phyloP scores from a whole-genome alignment of 1,139 yeast species.

The Kodamaea alishanica region DNA sequence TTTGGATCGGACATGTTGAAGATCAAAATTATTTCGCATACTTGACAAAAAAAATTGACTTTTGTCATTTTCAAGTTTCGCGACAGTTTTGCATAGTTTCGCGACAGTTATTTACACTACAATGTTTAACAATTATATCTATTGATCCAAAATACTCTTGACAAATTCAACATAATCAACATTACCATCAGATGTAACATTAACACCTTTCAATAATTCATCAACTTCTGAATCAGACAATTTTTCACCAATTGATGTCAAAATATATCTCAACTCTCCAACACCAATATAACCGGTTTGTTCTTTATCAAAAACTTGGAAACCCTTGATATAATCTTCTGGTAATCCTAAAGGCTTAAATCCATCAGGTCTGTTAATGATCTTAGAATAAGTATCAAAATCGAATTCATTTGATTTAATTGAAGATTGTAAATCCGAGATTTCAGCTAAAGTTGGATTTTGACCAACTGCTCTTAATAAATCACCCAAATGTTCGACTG shows the following conservation, averaged over 20 bases:
- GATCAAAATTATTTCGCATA: too few species aligned
- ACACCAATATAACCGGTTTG: constrained; percentile 94
- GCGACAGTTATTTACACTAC: too few species aligned
- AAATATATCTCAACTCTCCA: constrained; percentile 91
- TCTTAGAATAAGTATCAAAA: constrained; percentile 72
- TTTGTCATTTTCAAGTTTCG: too few species aligned
- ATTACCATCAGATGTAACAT: constrained; percentile 88
- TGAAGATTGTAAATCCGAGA: constrained; percentile 63
- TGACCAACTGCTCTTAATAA: constrained; percentile 95
- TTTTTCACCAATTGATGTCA: constrained; percentile 95
- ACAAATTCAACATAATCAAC: constrained; percentile 95
- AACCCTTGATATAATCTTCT: constrained; percentile 94
- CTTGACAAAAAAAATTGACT: too few species aligned
- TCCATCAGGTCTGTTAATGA: constrained; percentile 84
- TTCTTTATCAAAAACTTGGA: constrained; percentile 96
- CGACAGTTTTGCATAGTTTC: too few species aligned
- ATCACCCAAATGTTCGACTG: constrained; percentile 88
- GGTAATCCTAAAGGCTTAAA: constrained; percentile 90
- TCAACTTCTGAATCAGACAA: constrained; percentile 88
- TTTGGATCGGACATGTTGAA: constrained; percentile 1
- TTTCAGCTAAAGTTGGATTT: constrained; percentile 93
- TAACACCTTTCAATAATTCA: constrained; percentile 92
- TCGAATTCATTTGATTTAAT: constrained; percentile 51
- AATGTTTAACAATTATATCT: constrained; percentile 9
- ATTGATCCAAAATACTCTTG: constrained; percentile 88